Percentiles rank a stretch among this genome's conserved stretches.
Evolutionary conservation across 2,329 filamentous ascomycete species (phyloP).

Genomic region (Calonectria fujianensis): DNA sequence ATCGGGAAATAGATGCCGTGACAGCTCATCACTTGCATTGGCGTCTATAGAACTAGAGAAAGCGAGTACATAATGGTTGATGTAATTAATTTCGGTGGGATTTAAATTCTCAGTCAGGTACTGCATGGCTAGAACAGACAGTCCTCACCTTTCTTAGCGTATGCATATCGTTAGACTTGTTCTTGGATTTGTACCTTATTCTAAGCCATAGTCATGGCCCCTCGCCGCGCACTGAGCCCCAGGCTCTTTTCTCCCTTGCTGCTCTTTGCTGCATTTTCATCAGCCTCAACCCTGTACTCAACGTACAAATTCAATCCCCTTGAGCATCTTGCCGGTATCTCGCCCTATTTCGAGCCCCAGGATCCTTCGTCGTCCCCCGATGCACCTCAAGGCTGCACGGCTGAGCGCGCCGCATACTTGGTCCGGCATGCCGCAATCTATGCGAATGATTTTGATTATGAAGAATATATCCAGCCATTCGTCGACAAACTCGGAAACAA

Average conservation of each 20-base stretch:
- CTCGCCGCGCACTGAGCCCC: not conserved
- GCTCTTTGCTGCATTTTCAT: not conserved
- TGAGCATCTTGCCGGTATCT: slow-evolving; percentile 73
- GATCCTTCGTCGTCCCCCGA: slow-evolving; percentile 62
- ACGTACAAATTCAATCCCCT: slow-evolving; percentile 72
- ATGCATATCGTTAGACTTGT: slow-evolving; percentile 11
- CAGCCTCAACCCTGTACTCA: slow-evolving; percentile 62
- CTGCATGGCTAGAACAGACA: not conserved
- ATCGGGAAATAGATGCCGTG: slow-evolving; percentile 7
- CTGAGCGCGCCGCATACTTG: slow-evolving; percentile 72
- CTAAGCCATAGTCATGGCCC: not conserved
- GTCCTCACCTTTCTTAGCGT: not conserved
- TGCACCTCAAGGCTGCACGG: slow-evolving; percentile 70
- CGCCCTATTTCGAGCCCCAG: slow-evolving; percentile 75
- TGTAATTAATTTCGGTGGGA: not conserved
- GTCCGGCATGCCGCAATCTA: slow-evolving; percentile 77
- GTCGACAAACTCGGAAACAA: slow-evolving; percentile 75
- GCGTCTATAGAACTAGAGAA: not conserved
- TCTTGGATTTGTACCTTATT: not conserved
- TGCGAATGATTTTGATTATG: slow-evolving; percentile 76
- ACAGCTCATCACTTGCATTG: slow-evolving; percentile 13
- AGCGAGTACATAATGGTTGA: not conserved
- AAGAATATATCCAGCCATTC: slow-evolving; percentile 74
- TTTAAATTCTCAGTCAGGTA: not conserved
- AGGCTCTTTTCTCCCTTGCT: slow-evolving; percentile 1